Base-by-base conservation (phyloP, 768 basidiomycete species). In the Kondoa subrosea region DNA sequence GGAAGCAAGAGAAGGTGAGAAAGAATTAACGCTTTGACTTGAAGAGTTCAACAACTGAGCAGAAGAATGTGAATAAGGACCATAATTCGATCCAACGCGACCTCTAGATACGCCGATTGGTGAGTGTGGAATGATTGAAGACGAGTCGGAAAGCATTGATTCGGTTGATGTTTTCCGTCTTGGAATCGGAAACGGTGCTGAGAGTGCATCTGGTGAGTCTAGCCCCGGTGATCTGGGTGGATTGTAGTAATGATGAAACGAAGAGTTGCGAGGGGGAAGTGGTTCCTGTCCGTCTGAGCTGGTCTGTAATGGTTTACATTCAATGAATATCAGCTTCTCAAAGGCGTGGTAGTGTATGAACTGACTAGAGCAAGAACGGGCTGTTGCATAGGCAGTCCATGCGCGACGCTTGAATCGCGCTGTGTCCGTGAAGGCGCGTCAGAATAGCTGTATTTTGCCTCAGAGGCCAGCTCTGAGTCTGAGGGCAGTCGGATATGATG, bases 61-160 rank as follows among this genome's bases (percentile, higher is more conserved):
- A 8, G 8, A 21, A 8, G 40, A 50, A 50, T 21, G 8, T 8
- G 40, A 50, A 21, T 50, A 50, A 50, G 40, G 40, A 8, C 40
- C 40, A 50, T 50, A 50, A 21, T 8, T 50, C 21, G 40, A 50
- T 8, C 40, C 40, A 8, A 21, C 21, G 8, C 40, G 8, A 21
- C 40, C 40, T 50, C 40, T 50, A 21, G 40, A 82, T 50, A 50
- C 40, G 8, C 40, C 40, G 8, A 8, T 50, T 50, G 40, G 21
- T 50, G 40, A 8, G 40, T 50, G n/a, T 50, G 40, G 40, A 8
- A 50, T 50, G 21, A 21, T 50, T 8, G 40, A 50, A 8, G 40
- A 50, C 40, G 21, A 50, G 21, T 50, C 40, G 40, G 40, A 50
- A 8, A 50, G 8, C 40, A 50, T 50, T 50, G 40, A 50, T 50